Evolutionary conservation across 2,329 filamentous ascomycete species (phyloP), one percentile per base, ranked within the genome.

Genomic region (Eurotiales sp.): DNA sequence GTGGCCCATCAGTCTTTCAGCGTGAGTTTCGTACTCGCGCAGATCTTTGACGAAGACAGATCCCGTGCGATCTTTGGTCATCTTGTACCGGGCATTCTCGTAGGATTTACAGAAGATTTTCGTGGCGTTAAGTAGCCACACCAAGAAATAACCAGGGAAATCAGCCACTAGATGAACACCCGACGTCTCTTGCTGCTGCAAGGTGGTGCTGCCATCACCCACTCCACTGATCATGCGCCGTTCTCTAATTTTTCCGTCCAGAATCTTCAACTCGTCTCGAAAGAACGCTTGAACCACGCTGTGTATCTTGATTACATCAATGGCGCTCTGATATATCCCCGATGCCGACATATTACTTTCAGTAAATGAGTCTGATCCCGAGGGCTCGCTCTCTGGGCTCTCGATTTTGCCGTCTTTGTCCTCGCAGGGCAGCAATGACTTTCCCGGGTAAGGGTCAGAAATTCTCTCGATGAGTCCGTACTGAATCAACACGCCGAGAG

Each of bases 221-320:
- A 34, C 30, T n/a, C 21, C 30, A 19, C 22, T 12, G 19, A 22
- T 23, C n/a, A 48, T 34, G 14, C 46, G 17, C 21, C 44, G 50
- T 15, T 45, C 51, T 27, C 58, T 64, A 21, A 52, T 51, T 37
- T 69, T 66, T 17, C 67, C 59, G 32, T 68, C 67, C 54, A 61
- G 63, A 40, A 67, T 66, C 39, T 65, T 71, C 10, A 77, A 62
- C 49, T 75, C 72, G 55, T 76, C 74, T 12, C 73, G 70, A 55
- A 72, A 73, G 40, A 77, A 76, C 5, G 64, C 67, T 52, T 77
- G 74, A 1, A 77, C 72, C 2, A 77, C 73, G 23, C 68, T 73
- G 55, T 77, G 74, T 5, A 76, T 70, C 48, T 73, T 76, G 32
- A 77, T 61, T 30, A 75, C 65, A 50, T 77, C 74, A 43, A 75